Evolutionary conservation across 345 rosid species (phyloP), one percentile per base, ranked within the genome.

Genomic region (Lenwebbia sp.): DNA sequence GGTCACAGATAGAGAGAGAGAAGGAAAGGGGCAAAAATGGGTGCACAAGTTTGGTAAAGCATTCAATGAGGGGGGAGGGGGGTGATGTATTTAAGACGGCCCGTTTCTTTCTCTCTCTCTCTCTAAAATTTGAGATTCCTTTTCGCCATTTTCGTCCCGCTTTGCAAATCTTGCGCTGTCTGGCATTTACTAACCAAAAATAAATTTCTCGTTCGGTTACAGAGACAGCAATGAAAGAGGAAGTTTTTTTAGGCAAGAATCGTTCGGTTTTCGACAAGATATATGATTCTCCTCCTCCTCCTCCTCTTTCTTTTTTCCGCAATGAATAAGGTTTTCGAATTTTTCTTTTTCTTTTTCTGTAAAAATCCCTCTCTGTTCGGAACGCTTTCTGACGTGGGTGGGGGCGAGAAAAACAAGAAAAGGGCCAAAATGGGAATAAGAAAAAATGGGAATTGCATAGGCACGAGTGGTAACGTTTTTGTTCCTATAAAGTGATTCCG

Each of bases 281-380:
- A 9, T 30, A 37, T 40, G 57, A 54, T 54, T 3, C 57, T 54
- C 54, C 5, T 37, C 65, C 60, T 10, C n/a, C 12, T 55, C 37
- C 6, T 6, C 65, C 33, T 58, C 3, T 58, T 58, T 13, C 19
- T 17, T 9, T 7, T 60, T 14, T 60, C 19, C 21, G 70, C 70
- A n/a, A 26, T n/a, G 70, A 58, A 26, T 58, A n/a, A n/a, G 70
- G 70, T 58, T n/a, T 58, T 58, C 17, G 1, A 50, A 57, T 26
- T 7, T 2, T 2, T 4, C 1, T 1, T 8, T 4, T 1, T 0
- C 3, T 33, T 19, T 1, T 13, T 60, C 6, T 19, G 10, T 10
- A 28, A 28, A 60, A 62, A 28, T 62, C 5, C 14, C 12, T 14
- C 40, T 28, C 40, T 1, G 10, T 14, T 14, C 75, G 10, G 40